These are phyloP conservation scores for Saccharomycopsis microspora DNA, from an alignment of 805 yeast species.

Conservation along the genomic window DNA sequence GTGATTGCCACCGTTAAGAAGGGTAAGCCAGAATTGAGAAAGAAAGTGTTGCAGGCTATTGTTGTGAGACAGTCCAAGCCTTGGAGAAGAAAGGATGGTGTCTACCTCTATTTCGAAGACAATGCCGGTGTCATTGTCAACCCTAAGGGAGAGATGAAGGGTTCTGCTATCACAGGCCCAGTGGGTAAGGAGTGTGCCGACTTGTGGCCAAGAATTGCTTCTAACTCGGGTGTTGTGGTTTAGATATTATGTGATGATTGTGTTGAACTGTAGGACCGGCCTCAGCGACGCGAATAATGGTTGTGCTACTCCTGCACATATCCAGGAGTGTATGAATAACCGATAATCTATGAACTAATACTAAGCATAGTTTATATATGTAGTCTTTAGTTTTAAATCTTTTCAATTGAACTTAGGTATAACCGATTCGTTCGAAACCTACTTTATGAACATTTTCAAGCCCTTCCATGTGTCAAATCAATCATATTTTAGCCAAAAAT, in stretches of 20 bases:
- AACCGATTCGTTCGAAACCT: too few species aligned
- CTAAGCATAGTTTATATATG: too few species aligned
- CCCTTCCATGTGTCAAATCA: too few species aligned
- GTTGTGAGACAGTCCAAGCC: constrained; percentile 99
- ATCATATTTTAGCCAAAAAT: too few species aligned
- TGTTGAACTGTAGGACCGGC: too few species aligned
- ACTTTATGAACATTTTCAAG: too few species aligned
- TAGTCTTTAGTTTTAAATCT: too few species aligned
- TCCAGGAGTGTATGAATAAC: too few species aligned
- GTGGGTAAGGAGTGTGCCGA: constrained; percentile 99
- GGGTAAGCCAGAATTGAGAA: constrained; percentile 99
- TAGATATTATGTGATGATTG: constrained; percentile 29
- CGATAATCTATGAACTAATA: too few species aligned
- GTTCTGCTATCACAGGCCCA: constrained; percentile 99
- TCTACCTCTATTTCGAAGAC: constrained; percentile 98
- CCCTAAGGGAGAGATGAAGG: constrained; percentile 99
- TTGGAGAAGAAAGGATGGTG: constrained; percentile 99
- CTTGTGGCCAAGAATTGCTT: constrained; percentile 99
- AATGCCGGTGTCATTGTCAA: constrained; percentile 99
- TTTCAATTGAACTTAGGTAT: too few species aligned
- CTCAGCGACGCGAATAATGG: too few species aligned
- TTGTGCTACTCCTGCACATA: too few species aligned
- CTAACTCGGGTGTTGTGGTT: constrained; percentile 99
- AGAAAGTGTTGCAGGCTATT: constrained; percentile 99
- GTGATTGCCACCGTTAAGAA: constrained; percentile 99